Evolutionary conservation across 345 rosid species (phyloP).

Genomic region (Excoecaria cochinchinensis): DNA sequence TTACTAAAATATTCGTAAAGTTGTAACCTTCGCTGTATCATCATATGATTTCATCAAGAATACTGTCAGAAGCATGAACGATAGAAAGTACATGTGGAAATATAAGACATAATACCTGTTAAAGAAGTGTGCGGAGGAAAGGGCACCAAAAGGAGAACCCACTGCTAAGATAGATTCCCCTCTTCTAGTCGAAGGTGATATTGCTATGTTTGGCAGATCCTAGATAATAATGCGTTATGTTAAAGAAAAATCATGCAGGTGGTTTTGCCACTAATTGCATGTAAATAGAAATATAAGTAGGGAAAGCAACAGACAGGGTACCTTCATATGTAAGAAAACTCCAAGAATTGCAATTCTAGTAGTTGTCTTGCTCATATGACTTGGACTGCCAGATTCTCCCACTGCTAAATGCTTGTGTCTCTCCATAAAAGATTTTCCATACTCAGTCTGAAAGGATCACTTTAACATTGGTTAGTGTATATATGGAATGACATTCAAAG

Average conservation of each 20-base stretch:
- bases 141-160: conserved; percentile 94
- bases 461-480: background rate
- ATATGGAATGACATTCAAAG: background rate
- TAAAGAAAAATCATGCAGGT: background rate
- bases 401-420: conserved; percentile 26
- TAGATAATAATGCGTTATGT: conserved; percentile 34
- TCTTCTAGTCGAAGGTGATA: conserved; percentile 42
- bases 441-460: conserved; percentile 37
- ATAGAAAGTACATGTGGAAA: conserved; percentile 13
- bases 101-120: conserved; percentile 60
- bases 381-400: conserved; percentile 49
- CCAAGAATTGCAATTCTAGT: conserved; percentile 86
- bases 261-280: background rate
- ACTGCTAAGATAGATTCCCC: conserved; percentile 74
- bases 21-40: background rate
- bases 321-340: conserved; percentile 48
- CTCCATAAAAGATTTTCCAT: conserved; percentile 35
- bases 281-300: background rate
- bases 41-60: background rate
- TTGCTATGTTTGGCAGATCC: conserved; percentile 48
- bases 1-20: background rate
- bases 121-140: conserved; percentile 84
- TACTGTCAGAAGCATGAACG: conserved; percentile 6
- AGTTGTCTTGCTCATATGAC: conserved; percentile 49
- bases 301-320: conserved; percentile 23